phyloP scores from a whole-genome alignment of 345 rosid genomes.

The rapeseed (Brassica napus) region DNA sequence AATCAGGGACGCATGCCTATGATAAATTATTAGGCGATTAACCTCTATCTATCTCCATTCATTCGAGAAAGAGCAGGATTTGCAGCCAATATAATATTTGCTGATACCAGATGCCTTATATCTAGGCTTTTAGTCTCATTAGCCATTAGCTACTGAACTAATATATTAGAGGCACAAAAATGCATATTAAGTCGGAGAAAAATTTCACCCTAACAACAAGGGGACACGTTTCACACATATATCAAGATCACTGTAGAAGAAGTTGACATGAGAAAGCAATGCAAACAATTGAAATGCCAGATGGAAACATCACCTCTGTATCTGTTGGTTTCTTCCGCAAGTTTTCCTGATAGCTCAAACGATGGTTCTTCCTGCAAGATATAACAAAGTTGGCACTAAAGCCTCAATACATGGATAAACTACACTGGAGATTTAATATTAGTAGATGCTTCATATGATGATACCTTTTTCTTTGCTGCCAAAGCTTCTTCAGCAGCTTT shows the following conservation, averaged over 20 bases:
- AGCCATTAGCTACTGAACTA: neutral
- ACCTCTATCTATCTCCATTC: neutral
- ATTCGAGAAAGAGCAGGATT: neutral
- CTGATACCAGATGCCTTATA: neutral
- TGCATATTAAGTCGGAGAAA: neutral
- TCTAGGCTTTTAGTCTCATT: neutral
- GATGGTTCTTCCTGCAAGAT: conserved; percentile 80
- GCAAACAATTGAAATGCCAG: neutral
- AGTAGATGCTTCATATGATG: neutral
- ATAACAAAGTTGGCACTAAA: conserved; percentile 16
- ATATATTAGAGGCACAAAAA: neutral
- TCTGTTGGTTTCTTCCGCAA: conserved; percentile 94
- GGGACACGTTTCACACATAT: neutral
- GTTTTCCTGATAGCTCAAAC: conserved; percentile 96
- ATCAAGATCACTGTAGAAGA: conserved; percentile 10
- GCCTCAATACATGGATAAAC: neutral
- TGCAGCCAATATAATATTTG: neutral
- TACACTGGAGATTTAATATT: neutral
- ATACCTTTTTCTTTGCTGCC: conserved; percentile 78
- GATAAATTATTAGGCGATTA: neutral
- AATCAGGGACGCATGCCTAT: conserved; percentile 6
- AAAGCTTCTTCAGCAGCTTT: conserved; percentile 87
- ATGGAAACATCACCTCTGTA: conserved; percentile 59
- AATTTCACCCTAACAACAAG: neutral
- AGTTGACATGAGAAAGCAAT: neutral